Conservation (phyloP, 495 filamentous ascomycete genomes). For the Hamigera avellanea region DNA sequence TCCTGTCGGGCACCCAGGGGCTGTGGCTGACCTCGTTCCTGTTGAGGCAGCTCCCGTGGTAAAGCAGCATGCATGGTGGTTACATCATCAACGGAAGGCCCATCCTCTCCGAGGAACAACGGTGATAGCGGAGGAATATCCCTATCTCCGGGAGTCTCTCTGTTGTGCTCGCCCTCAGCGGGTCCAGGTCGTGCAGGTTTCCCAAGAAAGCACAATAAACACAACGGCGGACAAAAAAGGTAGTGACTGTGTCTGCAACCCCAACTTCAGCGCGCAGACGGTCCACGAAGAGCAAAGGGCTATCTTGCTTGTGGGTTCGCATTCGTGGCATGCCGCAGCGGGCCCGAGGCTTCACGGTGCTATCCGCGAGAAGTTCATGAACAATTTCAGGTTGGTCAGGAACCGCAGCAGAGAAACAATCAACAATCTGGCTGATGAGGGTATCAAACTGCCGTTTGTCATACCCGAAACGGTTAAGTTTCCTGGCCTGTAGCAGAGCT, state of each 20-base stretch:
- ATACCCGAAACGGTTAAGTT: conserved; percentile 17
- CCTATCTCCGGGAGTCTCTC: too few species aligned
- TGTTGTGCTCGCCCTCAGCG: too few species aligned
- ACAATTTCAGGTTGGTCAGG: conserved; percentile 3
- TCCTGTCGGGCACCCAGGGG: too few species aligned
- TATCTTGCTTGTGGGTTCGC: conserved; percentile 10
- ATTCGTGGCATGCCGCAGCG: conserved; percentile 11
- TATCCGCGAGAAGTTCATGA: conserved; percentile 3
- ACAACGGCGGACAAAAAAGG: conserved; percentile 18
- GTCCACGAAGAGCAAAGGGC: conserved; percentile 16
- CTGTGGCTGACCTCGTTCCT: too few species aligned
- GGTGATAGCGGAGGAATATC: too few species aligned
- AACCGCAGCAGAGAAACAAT: conserved; percentile 9
- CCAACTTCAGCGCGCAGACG: conserved; percentile 10
- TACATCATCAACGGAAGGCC: too few species aligned
- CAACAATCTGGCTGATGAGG: conserved; percentile 11
- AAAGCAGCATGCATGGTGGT: too few species aligned
- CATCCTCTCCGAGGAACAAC: too few species aligned
- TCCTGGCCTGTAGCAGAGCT: conserved; percentile 20
- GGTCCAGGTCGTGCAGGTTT: conserved; percentile 4
- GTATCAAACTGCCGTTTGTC: conserved; percentile 8
- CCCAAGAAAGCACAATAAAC: conserved; percentile 27
- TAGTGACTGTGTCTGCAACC: conserved; percentile 11
- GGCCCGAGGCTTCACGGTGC: conserved; percentile 5
- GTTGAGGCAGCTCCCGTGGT: too few species aligned